These are phyloP conservation scores for Hevea brasiliensis DNA, from an alignment of 345 rosid genomes.

Conservation along the genomic window DNA sequence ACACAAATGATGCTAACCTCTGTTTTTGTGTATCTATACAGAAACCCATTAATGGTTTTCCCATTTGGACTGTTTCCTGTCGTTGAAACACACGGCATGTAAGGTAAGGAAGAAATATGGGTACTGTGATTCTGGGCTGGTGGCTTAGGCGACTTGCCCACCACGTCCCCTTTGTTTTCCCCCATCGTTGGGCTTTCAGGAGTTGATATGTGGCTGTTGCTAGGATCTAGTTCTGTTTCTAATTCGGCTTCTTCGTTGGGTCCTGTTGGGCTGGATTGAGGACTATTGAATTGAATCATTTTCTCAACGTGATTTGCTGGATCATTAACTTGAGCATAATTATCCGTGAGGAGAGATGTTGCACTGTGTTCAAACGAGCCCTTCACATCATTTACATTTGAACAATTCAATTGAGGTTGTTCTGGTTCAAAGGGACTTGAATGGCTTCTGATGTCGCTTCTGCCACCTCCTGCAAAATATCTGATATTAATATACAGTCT, in stretches of 20 bases:
- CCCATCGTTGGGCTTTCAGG: not conserved
- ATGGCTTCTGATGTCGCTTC: slow-evolving; percentile 32
- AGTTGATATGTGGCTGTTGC: slow-evolving; percentile 1
- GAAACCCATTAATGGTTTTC: slow-evolving; percentile 66
- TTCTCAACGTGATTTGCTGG: slow-evolving; percentile 9
- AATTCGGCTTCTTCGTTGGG: slow-evolving; percentile 9
- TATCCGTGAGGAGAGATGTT: slow-evolving; percentile 20
- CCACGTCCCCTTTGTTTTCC: slow-evolving; percentile 20
- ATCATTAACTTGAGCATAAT: slow-evolving; percentile 8
- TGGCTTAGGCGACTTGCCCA: slow-evolving; percentile 50
- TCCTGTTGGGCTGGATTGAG: slow-evolving; percentile 2
- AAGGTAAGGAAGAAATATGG: slow-evolving; percentile 11
- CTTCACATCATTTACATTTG: slow-evolving; percentile 14
- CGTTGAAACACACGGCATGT: slow-evolving; percentile 67
- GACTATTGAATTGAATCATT: not conserved
- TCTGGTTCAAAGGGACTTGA: slow-evolving; percentile 22
- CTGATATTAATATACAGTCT: too few species aligned
- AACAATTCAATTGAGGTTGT: slow-evolving; percentile 20
- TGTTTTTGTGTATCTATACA: slow-evolving; percentile 47
- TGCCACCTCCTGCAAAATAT: slow-evolving; percentile 37
- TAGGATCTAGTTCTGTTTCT: not conserved
- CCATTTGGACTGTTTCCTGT: slow-evolving; percentile 69
- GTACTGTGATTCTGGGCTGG: slow-evolving; percentile 8
- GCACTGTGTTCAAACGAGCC: slow-evolving; percentile 20
- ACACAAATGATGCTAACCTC: slow-evolving; percentile 64